Evolutionary conservation across 176 grass and related monocot genomes (phyloP).

Genomic region (Oryza longistaminata): DNA sequence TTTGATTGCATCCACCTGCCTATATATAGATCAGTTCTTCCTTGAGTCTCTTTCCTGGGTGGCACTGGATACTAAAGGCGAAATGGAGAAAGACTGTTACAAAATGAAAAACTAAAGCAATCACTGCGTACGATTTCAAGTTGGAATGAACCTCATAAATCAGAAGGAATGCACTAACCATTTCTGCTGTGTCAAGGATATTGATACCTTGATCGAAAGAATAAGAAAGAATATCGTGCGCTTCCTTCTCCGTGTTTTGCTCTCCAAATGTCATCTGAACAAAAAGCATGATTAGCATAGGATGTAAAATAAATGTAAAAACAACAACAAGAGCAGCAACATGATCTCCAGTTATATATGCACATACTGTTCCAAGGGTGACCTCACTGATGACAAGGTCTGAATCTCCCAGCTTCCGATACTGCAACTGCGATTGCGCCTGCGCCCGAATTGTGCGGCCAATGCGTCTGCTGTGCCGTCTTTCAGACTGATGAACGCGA

Average conservation of each 20-base stretch:
- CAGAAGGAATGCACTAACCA: slow-evolving; percentile 28
- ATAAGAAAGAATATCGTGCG: slow-evolving; percentile 41
- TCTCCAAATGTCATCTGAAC: slow-evolving; percentile 43
- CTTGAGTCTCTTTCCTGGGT: slow-evolving; percentile 72
- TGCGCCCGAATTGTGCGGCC: slow-evolving; percentile 10
- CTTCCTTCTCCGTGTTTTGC: slow-evolving; percentile 45
- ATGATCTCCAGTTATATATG: neutral
- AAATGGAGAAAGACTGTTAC: neutral
- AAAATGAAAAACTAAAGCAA: neutral
- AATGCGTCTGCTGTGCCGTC: neutral
- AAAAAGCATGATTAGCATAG: neutral
- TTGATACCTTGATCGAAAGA: slow-evolving; percentile 51
- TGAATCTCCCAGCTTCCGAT: slow-evolving; percentile 61
- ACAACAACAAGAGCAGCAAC: neutral
- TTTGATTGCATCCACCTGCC: slow-evolving; percentile 88
- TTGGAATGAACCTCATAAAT: too few relatives aligned
- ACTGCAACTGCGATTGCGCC: slow-evolving; percentile 34
- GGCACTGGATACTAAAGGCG: slow-evolving; percentile 72
- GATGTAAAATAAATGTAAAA: neutral
- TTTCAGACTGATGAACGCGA: too few relatives aligned
- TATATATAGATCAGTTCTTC: slow-evolving; percentile 78
- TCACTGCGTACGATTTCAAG: too few relatives aligned
- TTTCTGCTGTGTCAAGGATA: slow-evolving; percentile 45
- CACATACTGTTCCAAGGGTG: slow-evolving; percentile 60
- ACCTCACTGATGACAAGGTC: slow-evolving; percentile 64